Conservation (phyloP, 176 grass and related monocot genomes). For the Melocanna baccifera region DNA sequence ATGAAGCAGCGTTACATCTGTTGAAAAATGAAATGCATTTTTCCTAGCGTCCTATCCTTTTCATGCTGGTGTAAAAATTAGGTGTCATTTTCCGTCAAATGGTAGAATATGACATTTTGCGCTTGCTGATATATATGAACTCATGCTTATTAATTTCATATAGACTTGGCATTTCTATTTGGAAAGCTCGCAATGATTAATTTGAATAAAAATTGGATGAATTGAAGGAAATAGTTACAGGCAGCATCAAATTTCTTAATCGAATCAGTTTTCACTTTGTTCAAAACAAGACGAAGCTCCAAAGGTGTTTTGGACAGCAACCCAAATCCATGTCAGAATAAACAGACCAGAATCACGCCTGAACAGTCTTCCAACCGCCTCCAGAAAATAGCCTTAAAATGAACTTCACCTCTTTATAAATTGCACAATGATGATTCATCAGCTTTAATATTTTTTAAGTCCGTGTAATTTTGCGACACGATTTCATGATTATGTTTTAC, state of each 20-base stretch:
- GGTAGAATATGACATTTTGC: background rate
- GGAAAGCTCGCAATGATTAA: background rate
- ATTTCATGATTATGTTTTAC: background rate
- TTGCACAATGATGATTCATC: background rate
- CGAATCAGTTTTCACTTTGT: too few relatives aligned
- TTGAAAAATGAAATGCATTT: background rate
- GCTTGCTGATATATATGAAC: background rate
- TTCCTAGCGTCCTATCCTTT: background rate
- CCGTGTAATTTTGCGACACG: background rate
- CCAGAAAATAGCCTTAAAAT: too few relatives aligned
- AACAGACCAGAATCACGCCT: too few relatives aligned
- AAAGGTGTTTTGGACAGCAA: too few relatives aligned
- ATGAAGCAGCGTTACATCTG: background rate
- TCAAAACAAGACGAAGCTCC: too few relatives aligned
- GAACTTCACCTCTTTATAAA: background rate
- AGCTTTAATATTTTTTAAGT: background rate
- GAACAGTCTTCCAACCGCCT: too few relatives aligned
- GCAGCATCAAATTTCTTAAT: too few relatives aligned
- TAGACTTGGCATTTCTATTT: background rate
- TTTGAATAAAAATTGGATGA: too few relatives aligned
- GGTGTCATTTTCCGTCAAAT: background rate
- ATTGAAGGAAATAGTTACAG: too few relatives aligned
- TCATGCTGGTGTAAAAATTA: too few relatives aligned
- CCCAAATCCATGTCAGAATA: too few relatives aligned
- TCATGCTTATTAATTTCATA: background rate